Conservation (phyloP, 129 eudicot species). For the Centella asiatica region DNA sequence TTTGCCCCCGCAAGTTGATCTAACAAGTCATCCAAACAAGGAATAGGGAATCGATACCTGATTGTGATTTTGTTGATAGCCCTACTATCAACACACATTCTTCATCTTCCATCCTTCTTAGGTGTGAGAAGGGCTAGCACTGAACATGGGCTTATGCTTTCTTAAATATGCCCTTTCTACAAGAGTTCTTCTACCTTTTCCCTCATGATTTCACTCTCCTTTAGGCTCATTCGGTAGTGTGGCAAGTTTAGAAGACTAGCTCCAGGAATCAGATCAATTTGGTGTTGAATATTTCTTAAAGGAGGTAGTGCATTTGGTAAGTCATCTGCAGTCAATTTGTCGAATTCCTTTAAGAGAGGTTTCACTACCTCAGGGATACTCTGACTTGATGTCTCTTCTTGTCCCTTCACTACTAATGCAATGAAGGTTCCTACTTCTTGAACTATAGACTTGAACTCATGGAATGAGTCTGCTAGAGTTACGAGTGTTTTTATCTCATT, state of each 20-base stretch:
- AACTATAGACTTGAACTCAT: no score
- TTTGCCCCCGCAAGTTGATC: not conserved
- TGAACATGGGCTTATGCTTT: not conserved
- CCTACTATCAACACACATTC: not conserved
- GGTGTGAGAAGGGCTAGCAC: not conserved
- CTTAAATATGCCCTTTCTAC: not conserved
- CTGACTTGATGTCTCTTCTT: no score
- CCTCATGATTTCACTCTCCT: not conserved
- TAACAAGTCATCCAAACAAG: not conserved
- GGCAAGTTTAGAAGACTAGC: not conserved
- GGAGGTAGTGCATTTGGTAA: not conserved
- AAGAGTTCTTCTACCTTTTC: not conserved
- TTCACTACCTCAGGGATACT: not conserved
- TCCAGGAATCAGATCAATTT: not conserved
- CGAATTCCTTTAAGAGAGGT: not conserved
- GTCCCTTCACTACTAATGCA: not conserved
- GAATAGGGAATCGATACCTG: not conserved
- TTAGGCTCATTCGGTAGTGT: not conserved
- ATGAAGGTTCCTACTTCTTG: no score
- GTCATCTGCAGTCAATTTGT: not conserved
- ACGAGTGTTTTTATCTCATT: no score
- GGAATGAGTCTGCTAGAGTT: no score
- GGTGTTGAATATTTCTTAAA: not conserved
- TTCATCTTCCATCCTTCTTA: not conserved
- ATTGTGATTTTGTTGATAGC: not conserved